These are phyloP conservation scores for Lenwebbia sp. DNA, from an alignment of 345 rosid genomes.

Conservation along the genomic window DNA sequence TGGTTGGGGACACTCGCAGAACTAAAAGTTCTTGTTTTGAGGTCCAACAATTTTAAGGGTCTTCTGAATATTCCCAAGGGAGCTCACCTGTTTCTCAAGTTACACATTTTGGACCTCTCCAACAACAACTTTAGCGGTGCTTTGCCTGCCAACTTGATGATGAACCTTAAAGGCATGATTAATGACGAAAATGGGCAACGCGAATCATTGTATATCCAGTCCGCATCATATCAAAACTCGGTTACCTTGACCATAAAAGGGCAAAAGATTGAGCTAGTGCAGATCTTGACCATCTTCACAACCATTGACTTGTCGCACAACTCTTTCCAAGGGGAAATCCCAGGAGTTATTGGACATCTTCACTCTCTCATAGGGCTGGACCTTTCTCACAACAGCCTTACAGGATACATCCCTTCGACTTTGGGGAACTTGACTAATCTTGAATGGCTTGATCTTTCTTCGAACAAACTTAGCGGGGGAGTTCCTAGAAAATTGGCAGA, in stretches of 20 bases:
- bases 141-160: not conserved
- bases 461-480: not conserved
- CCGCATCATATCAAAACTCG: not conserved
- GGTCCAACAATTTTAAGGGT: not conserved
- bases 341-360: not conserved
- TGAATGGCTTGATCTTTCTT: not conserved
- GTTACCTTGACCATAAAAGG: not conserved
- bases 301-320: not conserved
- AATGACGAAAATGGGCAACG: not conserved
- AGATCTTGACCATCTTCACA: not conserved
- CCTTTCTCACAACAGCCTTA: not conserved
- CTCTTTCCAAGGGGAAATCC: not conserved
- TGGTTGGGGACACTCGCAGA: not conserved
- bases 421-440: not conserved
- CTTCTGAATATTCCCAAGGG: not conserved
- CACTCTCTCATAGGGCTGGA: not conserved
- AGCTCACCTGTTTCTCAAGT: not conserved
- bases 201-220: not conserved
- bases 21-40: not conserved
- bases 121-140: not conserved
- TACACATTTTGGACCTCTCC: not conserved
- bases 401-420: not conserved
- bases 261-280: not conserved
- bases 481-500: not conserved
- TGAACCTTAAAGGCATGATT: not conserved